phyloP scores from a whole-genome alignment of 129 eudicot species.

The Saposhnikovia divaricata region DNA sequence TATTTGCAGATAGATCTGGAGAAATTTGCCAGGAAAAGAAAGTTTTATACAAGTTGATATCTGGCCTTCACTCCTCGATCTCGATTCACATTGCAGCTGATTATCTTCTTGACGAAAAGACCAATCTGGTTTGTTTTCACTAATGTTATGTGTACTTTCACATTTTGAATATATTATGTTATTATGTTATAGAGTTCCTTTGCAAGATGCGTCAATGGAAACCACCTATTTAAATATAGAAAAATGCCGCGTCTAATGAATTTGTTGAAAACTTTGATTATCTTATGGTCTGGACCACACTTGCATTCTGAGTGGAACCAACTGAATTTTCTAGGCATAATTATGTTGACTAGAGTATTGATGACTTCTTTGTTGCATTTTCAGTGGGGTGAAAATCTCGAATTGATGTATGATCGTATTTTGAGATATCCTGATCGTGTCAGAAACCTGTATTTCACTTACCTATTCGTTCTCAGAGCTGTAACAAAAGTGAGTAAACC shows the following conservation, averaged over 20 bases:
- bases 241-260: not conserved
- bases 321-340: not conserved
- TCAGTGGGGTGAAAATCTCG: constrained; percentile 95
- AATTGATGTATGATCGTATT: constrained; percentile 78
- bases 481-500: constrained; percentile 70
- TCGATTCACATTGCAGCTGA: constrained; percentile 88
- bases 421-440: constrained; percentile 91
- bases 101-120: constrained; percentile 81
- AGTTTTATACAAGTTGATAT: constrained; percentile 80
- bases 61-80: constrained; percentile 96
- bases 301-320: constrained; percentile 1
- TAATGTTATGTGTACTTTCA: not conserved
- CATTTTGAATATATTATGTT: not conserved
- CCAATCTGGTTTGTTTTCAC: constrained; percentile 45
- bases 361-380: constrained; percentile 29
- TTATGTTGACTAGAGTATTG: constrained; percentile 11
- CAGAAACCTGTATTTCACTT: constrained; percentile 80
- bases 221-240: not conserved
- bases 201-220: not conserved
- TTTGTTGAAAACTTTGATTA: not conserved
- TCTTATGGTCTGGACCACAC: not conserved
- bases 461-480: constrained; percentile 90
- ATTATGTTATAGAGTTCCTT: not conserved
- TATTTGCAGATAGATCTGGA: constrained; percentile 67
- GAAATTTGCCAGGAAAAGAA: constrained; percentile 93